These are phyloP conservation scores for Tillandsia leiboldiana DNA, from an alignment of 176 grass and related monocot species.

Conservation along the genomic window DNA sequence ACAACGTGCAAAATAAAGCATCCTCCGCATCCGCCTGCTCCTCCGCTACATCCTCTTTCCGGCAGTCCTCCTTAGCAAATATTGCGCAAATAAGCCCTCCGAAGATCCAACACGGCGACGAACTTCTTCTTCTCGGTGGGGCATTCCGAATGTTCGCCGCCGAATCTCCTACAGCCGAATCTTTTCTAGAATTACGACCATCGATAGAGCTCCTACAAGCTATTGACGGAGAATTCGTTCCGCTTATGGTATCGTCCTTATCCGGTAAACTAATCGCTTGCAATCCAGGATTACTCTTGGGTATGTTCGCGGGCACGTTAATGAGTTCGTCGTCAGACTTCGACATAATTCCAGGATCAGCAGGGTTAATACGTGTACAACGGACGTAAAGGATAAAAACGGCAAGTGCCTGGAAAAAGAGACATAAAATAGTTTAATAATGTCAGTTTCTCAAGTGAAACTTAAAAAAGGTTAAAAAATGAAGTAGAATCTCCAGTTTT, in stretches of 20 bases:
- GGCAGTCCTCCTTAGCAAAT: slow-evolving; percentile 89
- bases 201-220: slow-evolving; percentile 66
- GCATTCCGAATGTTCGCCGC: slow-evolving; percentile 23
- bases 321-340: slow-evolving; percentile 79
- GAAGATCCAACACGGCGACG: slow-evolving; percentile 62
- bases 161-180: slow-evolving; percentile 34
- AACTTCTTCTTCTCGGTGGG: slow-evolving; percentile 40
- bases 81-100: slow-evolving; percentile 63
- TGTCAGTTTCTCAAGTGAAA: no score
- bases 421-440: background rate
- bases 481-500: no score
- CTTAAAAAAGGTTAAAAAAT: no score
- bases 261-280: slow-evolving; percentile 32
- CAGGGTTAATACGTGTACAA: slow-evolving; percentile 97
- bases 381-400: slow-evolving; percentile 96
- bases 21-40: slow-evolving; percentile 65
- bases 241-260: slow-evolving; percentile 42
- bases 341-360: slow-evolving; percentile 95
- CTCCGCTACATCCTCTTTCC: slow-evolving; percentile 65
- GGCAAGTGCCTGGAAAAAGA: slow-evolving; percentile 54
- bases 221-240: slow-evolving; percentile 49
- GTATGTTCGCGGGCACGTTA: slow-evolving; percentile 39
- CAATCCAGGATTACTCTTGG: slow-evolving; percentile 30
- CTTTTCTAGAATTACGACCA: slow-evolving; percentile 48
- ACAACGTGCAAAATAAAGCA: slow-evolving; percentile 91